Base-by-base conservation (phyloP, 2,329 filamentous ascomycete species). In the Cadophora gregata region DNA sequence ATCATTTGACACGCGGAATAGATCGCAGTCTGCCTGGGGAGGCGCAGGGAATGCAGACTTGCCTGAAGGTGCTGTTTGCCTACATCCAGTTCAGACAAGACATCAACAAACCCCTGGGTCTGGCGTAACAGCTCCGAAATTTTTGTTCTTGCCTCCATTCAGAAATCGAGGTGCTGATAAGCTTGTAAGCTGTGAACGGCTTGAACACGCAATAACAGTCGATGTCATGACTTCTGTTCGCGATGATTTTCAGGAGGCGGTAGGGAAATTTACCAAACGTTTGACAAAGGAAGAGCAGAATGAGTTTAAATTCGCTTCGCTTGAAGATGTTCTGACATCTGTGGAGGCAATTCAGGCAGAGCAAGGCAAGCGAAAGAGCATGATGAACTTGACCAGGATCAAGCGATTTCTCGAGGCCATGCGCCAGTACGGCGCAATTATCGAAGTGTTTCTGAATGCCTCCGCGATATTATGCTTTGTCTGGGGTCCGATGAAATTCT, bases 401-500 rank as follows among this genome's bases (percentile, higher is more conserved):
- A 62, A 72, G 31, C 65, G 67, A 27, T 75, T 77, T 55, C 33
- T 78, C 3, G 72, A 79, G 63, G 75, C 77, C 0, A 78, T 81
- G 76, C 59, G 77, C 8, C 74, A 80, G 27, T 79, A 78, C 50
- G 75, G 75, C 1, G 75, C 79, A 38, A 70, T 78, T 1, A 69
- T 79, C 12, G 77, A 80, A 51, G 72, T 78, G 1, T 80, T 78
- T 65, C 51, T 78, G 16, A 80, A 80, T 45, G 47, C 65, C 0
- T 72, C 72, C 6, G 68, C 75, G 3, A 63, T 73, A 9, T 63
- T 80, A 21, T 75, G 74, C 2, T 80, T 80, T 53, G 64, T 77
- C 21, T 78, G 76, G 76, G 76, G 79, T 1, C 79, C 79, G 0
- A 75, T 81, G 65, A 79, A 80, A 59, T 77, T 79, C 47, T 67